Conservation (phyloP, 169 alveolate species). For the Plasmodium reichenowi region DNA sequence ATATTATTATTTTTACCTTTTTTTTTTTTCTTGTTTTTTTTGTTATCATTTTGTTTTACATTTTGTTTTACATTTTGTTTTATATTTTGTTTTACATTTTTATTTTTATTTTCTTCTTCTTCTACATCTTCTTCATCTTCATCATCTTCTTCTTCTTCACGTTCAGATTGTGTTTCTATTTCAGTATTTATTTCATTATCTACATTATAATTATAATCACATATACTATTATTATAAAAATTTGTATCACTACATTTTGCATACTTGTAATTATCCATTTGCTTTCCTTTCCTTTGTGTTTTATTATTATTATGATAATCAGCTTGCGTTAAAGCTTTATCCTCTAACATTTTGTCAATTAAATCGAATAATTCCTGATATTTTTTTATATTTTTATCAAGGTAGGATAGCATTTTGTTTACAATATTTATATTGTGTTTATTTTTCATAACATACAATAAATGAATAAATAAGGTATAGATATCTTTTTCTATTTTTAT, state of each 20-base stretch:
- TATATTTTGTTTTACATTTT: background rate
- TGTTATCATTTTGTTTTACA: background rate
- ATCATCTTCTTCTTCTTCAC: no score
- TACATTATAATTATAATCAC: no score
- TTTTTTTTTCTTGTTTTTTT: background rate
- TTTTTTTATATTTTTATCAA: conserved; percentile 41
- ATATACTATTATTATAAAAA: no score
- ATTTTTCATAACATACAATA: conserved; percentile 45
- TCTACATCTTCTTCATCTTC: no score
- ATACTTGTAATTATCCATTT: no score
- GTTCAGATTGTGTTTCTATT: no score
- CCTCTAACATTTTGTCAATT: background rate
- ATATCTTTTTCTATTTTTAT: conserved; percentile 32
- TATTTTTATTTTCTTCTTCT: background rate
- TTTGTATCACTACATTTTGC: no score
- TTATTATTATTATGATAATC: background rate
- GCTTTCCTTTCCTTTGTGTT: no score
- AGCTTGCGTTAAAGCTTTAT: background rate
- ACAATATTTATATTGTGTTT: conserved; percentile 62
- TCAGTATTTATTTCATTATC: no score
- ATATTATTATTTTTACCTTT: background rate
- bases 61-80: background rate
- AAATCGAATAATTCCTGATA: conserved; percentile 32
- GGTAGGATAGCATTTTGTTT: conserved; percentile 56
- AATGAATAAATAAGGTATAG: conserved; percentile 35